Conservation (phyloP, 1,139 yeast genomes). For the Yamadazyma buinensis region DNA sequence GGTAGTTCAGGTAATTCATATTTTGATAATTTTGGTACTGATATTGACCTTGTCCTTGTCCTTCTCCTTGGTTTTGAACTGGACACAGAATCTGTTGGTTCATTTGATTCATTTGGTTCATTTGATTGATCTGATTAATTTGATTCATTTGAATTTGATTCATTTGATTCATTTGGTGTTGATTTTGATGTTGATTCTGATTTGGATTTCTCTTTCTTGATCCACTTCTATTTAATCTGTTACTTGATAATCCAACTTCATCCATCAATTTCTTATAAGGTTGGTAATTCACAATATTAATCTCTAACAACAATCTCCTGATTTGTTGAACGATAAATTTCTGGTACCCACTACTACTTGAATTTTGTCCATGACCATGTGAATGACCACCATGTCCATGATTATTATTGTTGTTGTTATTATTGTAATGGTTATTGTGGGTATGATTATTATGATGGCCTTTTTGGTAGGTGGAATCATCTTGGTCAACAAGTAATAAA, state of each 20-base stretch:
- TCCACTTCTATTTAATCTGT: slow-evolving; percentile 29
- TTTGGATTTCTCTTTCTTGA: slow-evolving; percentile 5
- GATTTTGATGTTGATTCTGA: not conserved
- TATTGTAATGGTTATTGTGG: no score
- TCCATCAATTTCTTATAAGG: slow-evolving; percentile 87
- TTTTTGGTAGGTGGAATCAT: slow-evolving; percentile 19
- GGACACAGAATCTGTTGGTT: no score
- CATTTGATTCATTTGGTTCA: not conserved
- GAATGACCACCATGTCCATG: no score
- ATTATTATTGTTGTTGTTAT: slow-evolving; percentile 7
- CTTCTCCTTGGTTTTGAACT: not conserved
- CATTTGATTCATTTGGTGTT: not conserved
- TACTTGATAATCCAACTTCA: slow-evolving; percentile 72
- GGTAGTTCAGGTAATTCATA: not conserved
- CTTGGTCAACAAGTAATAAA: slow-evolving; percentile 34
- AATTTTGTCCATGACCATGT: no score
- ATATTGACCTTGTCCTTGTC: not conserved
- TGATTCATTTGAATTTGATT: not conserved
- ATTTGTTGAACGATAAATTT: slow-evolving; percentile 58
- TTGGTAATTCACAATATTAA: slow-evolving; percentile 56
- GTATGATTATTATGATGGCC: slow-evolving; percentile 11
- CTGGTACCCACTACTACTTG: slow-evolving; percentile 36
- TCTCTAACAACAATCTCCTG: slow-evolving; percentile 55
- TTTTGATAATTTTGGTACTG: not conserved
- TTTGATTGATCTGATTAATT: not conserved